Evolutionary conservation across 306 rosid genomes (phyloP).

Genomic region (Carpinus viminea): DNA sequence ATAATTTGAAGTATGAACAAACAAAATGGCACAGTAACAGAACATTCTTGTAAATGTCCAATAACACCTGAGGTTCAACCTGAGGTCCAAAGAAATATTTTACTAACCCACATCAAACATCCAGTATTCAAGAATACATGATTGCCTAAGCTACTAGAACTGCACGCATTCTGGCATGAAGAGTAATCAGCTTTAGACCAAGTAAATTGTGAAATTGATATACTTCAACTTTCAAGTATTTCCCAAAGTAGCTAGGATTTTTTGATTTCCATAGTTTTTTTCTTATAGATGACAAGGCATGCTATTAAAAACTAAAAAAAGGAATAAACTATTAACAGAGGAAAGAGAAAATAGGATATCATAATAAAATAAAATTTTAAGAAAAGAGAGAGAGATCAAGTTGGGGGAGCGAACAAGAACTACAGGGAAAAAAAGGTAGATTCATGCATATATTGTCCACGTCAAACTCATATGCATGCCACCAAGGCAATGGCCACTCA

Average conservation of each 20-base stretch:
- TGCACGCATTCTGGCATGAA: background rate
- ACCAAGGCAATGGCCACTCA: too few relatives aligned
- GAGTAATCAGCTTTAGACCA: background rate
- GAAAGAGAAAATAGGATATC: background rate
- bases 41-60: background rate
- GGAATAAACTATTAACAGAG: background rate
- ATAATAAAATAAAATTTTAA: too few relatives aligned
- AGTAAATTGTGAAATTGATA: background rate
- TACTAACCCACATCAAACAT: background rate
- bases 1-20: background rate
- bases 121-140: background rate
- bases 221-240: too few relatives aligned
- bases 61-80: background rate
- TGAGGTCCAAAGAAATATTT: background rate
- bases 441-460: background rate
- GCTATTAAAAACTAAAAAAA: too few relatives aligned
- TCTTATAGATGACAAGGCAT: too few relatives aligned
- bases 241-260: background rate
- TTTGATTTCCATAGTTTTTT: too few relatives aligned
- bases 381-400: too few relatives aligned
- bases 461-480: background rate
- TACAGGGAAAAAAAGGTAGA: background rate
- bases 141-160: background rate
- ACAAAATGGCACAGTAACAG: background rate
- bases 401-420: background rate